Conservation (phyloP, 169 alveolate species). For the Miamiensis avidus region DNA sequence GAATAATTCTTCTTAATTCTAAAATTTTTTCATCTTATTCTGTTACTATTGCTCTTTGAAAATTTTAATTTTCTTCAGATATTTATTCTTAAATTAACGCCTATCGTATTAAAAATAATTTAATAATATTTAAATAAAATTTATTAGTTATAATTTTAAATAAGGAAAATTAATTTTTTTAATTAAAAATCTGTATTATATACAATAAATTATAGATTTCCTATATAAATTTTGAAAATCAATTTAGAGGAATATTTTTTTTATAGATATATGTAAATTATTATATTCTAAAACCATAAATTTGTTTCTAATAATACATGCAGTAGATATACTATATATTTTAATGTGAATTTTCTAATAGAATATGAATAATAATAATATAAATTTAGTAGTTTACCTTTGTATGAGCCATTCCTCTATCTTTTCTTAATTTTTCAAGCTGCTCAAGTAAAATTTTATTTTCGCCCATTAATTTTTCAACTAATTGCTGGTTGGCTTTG, state of each 20-base stretch:
- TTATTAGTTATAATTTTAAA: background rate
- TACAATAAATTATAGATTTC: no score
- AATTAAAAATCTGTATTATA: no score
- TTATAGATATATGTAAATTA: no score
- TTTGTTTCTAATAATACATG: no score
- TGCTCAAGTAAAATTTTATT: constrained; percentile 1
- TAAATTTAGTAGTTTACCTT: background rate
- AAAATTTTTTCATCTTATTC: constrained; percentile 46
- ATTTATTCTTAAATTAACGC: constrained; percentile 24
- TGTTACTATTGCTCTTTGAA: constrained; percentile 31
- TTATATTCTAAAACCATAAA: no score
- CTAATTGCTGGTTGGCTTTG: background rate
- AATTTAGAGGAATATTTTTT: no score
- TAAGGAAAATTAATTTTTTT: background rate
- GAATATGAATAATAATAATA: no score
- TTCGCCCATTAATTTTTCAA: constrained; percentile 13
- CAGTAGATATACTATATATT: no score
- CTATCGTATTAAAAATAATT: background rate
- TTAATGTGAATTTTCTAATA: no score
- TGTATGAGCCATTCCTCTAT: constrained; percentile 11
- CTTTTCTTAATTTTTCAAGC: background rate
- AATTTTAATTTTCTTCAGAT: constrained; percentile 2
- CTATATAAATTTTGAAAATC: no score
- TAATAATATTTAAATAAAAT: background rate
- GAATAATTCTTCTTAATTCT: constrained; percentile 41